phyloP scores from a whole-genome alignment of 2,329 filamentous ascomycete genomes.

The Trichoderma breve region DNA sequence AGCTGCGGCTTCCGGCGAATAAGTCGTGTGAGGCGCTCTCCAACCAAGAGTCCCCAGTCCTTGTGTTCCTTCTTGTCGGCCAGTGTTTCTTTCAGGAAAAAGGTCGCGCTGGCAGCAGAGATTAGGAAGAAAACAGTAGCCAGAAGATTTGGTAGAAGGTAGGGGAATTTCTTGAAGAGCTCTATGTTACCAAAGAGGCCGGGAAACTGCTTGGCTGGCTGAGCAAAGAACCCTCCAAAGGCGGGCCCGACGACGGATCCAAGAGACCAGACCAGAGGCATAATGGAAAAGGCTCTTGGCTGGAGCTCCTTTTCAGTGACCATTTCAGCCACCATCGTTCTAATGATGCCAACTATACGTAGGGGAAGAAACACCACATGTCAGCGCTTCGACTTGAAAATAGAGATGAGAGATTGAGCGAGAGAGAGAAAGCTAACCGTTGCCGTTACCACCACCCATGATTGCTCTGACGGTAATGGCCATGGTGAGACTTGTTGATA shows the following conservation, averaged over 20 bases:
- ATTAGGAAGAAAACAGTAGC: slow-evolving; percentile 73
- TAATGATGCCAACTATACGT: slow-evolving; percentile 73
- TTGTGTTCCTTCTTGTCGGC: slow-evolving; percentile 63
- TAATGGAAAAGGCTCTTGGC: slow-evolving; percentile 84
- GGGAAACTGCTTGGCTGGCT: slow-evolving; percentile 74
- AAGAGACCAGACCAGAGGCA: slow-evolving; percentile 87
- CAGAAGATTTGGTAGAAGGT: slow-evolving; percentile 79
- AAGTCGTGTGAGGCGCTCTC: slow-evolving; percentile 58
- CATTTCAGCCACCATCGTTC: slow-evolving; percentile 90
- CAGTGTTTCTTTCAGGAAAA: slow-evolving; percentile 87
- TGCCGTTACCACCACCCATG: slow-evolving; percentile 84
- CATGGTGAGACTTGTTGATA: slow-evolving; percentile 76
- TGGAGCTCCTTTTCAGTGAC: slow-evolving; percentile 84
- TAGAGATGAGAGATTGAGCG: slow-evolving; percentile 23
- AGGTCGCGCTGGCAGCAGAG: slow-evolving; percentile 67
- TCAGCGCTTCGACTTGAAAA: not conserved
- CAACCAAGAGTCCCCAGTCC: slow-evolving; percentile 76
- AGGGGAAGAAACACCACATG: not conserved
- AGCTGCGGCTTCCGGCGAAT: slow-evolving; percentile 30
- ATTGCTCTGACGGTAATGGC: slow-evolving; percentile 74
- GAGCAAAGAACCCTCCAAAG: slow-evolving; percentile 82
- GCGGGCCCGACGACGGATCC: slow-evolving; percentile 85
- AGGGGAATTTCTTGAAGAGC: slow-evolving; percentile 76
- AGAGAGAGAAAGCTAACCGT: slow-evolving; percentile 49
- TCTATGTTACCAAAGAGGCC: slow-evolving; percentile 62